These are phyloP conservation scores for Casuarina glauca DNA, from an alignment of 306 rosid genomes.

Conservation along the genomic window DNA sequence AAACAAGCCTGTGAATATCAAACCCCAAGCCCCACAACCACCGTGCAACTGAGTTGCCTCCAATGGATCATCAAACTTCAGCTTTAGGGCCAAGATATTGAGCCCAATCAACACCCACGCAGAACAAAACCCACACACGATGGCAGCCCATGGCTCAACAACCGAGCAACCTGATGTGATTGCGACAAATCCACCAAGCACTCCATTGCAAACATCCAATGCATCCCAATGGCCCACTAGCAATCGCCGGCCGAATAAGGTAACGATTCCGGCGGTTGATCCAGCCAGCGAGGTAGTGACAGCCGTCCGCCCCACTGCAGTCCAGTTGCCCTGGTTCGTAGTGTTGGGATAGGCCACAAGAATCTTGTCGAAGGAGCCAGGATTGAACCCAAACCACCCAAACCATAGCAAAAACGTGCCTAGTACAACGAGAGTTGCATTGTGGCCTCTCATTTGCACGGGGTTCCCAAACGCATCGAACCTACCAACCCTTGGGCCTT, in stretches of 20 bases:
- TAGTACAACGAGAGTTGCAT: conserved; percentile 63
- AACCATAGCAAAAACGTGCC: conserved; percentile 76
- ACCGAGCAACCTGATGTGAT: conserved; percentile 75
- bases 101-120: conserved; percentile 71
- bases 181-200: conserved; percentile 77
- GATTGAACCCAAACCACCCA: conserved; percentile 83
- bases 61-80: conserved; percentile 66
- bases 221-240: conserved; percentile 74
- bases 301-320: conserved; percentile 48
- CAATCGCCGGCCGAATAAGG: conserved; percentile 54
- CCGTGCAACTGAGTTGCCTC: conserved; percentile 82
- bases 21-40: conserved; percentile 74
- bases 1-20: conserved; percentile 75
- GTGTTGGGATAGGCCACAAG: conserved; percentile 48
- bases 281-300: conserved; percentile 59
- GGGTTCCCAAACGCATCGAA: conserved; percentile 56
- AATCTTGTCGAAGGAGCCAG: conserved; percentile 55
- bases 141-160: conserved; percentile 80
- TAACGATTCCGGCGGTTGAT: conserved; percentile 51
- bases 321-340: conserved; percentile 53
- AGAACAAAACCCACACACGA: conserved; percentile 60
- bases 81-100: conserved; percentile 52
- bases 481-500: conserved; percentile 71
- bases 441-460: conserved; percentile 55
- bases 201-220: conserved; percentile 66